Evolutionary conservation across 306 rosid species (phyloP).

Genomic region (Erythrophleum fordii): DNA sequence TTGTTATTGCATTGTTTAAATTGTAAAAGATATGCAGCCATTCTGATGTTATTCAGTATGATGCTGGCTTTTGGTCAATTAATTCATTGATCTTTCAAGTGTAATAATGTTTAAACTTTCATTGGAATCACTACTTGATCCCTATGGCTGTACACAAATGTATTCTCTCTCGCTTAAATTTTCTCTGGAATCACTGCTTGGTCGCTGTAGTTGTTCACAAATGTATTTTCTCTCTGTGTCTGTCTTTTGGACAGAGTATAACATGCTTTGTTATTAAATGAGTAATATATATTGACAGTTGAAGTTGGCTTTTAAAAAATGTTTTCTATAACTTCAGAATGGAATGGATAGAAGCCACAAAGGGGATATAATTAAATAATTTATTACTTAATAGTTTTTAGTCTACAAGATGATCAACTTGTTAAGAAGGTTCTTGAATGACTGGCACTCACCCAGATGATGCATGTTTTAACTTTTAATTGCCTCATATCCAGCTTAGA

Average conservation of each 20-base stretch:
- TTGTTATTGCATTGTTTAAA: not conserved
- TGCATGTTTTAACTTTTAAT: constrained; percentile 14
- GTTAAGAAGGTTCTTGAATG: not conserved
- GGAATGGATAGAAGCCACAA: not conserved
- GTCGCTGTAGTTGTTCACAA: not conserved
- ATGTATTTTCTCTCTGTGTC: not conserved
- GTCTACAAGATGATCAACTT: constrained; percentile 38
- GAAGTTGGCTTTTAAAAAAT: not conserved
- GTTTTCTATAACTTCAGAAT: not conserved
- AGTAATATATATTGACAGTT: not conserved
- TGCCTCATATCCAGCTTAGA: constrained; percentile 14
- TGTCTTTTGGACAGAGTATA: not conserved
- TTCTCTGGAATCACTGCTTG: not conserved
- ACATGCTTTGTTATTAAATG: not conserved
- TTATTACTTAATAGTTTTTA: not conserved
- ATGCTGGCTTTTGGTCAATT: not conserved
- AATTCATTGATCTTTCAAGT: not conserved
- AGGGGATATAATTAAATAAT: not conserved
- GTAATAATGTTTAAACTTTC: not conserved
- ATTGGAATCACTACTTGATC: not conserved
- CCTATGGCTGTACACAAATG: not conserved
- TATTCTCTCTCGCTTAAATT: not conserved
- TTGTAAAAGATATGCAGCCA: not conserved
- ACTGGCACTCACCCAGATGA: not conserved
- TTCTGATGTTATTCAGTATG: not conserved